Evolutionary conservation across 768 basidiomycete species (phyloP).

Genomic region (Agrocybe pediades): DNA sequence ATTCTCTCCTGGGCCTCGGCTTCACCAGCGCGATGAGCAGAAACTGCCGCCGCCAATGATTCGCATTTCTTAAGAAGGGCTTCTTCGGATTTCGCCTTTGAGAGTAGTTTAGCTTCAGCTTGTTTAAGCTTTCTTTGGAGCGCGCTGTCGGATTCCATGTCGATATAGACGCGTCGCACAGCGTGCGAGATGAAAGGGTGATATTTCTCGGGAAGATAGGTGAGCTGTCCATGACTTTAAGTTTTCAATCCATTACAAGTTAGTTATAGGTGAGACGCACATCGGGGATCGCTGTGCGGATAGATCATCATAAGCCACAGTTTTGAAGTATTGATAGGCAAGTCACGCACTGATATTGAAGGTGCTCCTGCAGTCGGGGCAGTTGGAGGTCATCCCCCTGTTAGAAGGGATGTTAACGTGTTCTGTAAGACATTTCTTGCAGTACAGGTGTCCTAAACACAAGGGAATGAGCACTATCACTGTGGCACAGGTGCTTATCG

Average conservation of each 20-base stretch:
- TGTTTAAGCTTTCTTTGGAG: slow-evolving; percentile 33
- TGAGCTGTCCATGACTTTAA: slow-evolving; percentile 31
- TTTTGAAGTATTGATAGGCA: slow-evolving; percentile 3
- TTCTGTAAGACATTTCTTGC: slow-evolving; percentile 53
- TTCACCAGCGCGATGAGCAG: slow-evolving; percentile 32
- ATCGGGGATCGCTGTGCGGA: slow-evolving; percentile 30
- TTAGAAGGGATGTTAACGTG: slow-evolving; percentile 37
- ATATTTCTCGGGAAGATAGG: slow-evolving; percentile 50
- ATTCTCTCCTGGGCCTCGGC: slow-evolving; percentile 25
- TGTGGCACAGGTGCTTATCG: neutral
- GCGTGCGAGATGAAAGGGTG: slow-evolving; percentile 46
- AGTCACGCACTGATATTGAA: slow-evolving; percentile 51
- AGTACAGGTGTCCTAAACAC: slow-evolving; percentile 61
- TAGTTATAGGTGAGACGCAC: slow-evolving; percentile 12
- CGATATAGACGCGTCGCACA: slow-evolving; percentile 54
- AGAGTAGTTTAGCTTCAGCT: slow-evolving; percentile 39
- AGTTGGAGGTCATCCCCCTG: slow-evolving; percentile 41
- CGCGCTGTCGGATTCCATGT: slow-evolving; percentile 24
- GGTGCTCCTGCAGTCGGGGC: slow-evolving; percentile 59
- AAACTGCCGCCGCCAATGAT: slow-evolving; percentile 33
- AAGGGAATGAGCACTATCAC: neutral
- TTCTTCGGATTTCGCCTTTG: slow-evolving; percentile 42
- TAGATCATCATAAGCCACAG: neutral
- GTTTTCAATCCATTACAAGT: neutral
- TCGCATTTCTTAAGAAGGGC: slow-evolving; percentile 46